Percentiles rank a stretch among this genome's conserved stretches.
Evolutionary conservation across 345 rosid genomes (phyloP).

Genomic region (Lagerstroemia speciosa): DNA sequence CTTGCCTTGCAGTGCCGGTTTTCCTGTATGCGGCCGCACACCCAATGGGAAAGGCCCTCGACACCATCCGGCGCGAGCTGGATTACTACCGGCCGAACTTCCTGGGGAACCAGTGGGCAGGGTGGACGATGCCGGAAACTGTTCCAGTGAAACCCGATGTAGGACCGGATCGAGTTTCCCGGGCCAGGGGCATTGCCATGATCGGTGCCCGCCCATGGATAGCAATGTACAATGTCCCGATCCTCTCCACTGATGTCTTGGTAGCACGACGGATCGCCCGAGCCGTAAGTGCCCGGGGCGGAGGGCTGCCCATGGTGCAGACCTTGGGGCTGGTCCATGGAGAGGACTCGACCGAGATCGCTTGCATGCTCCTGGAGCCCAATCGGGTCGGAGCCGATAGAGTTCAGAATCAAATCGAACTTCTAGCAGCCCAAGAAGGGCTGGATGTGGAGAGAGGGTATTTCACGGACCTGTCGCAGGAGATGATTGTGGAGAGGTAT

Average conservation of each 20-base stretch:
- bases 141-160: slow-evolving; percentile 34
- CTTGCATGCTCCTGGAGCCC: slow-evolving; percentile 58
- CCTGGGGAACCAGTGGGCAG: slow-evolving; percentile 52
- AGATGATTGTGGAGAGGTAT: slow-evolving; percentile 43
- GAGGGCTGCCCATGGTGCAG: slow-evolving; percentile 58
- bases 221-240: slow-evolving; percentile 38
- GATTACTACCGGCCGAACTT: slow-evolving; percentile 53
- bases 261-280: slow-evolving; percentile 35
- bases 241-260: slow-evolving; percentile 35
- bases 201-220: slow-evolving; percentile 53
- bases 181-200: slow-evolving; percentile 34
- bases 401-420: slow-evolving; percentile 45
- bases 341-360: slow-evolving; percentile 41
- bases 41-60: slow-evolving; percentile 44
- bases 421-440: slow-evolving; percentile 43
- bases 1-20: slow-evolving; percentile 39
- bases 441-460: slow-evolving; percentile 53
- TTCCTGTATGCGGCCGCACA: slow-evolving; percentile 52
- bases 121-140: slow-evolving; percentile 28
- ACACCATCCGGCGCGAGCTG: slow-evolving; percentile 47
- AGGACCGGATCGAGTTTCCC: slow-evolving; percentile 37
- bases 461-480: slow-evolving; percentile 46
- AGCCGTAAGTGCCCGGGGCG: slow-evolving; percentile 57
- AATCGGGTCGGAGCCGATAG: slow-evolving; percentile 45
- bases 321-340: slow-evolving; percentile 43